Evolutionary conservation across 306 rosid species (phyloP).

Genomic region (barrel medic (Medicago truncatula)): MtrunA17r5.0-ANR NC_053045.1:215501-216000

Average conservation of each 20-base stretch:
- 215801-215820: slow-evolving; percentile 62
- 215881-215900: slow-evolving; percentile 38
- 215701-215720: not conserved
- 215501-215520: slow-evolving; percentile 59
- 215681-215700: slow-evolving; percentile 46
- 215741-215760: slow-evolving; percentile 91
- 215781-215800: slow-evolving; percentile 80
- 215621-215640: slow-evolving; percentile 14
- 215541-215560: slow-evolving; percentile 77
- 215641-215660: slow-evolving; percentile 50
- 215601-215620: slow-evolving; percentile 49
- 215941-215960: not conserved
- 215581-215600: slow-evolving; percentile 84
- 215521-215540: slow-evolving; percentile 69
- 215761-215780: slow-evolving; percentile 90
- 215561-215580: slow-evolving; percentile 82
- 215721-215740: slow-evolving; percentile 56
- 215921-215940: slow-evolving; percentile 50
- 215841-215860: not conserved
- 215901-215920: slow-evolving; percentile 24
- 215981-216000: no score
- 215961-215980: no score
- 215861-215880: not conserved
- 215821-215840: not conserved
- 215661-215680: slow-evolving; percentile 49